Conservation (phyloP, 345 rosid genomes). For the Kernera saxatilis region DNA sequence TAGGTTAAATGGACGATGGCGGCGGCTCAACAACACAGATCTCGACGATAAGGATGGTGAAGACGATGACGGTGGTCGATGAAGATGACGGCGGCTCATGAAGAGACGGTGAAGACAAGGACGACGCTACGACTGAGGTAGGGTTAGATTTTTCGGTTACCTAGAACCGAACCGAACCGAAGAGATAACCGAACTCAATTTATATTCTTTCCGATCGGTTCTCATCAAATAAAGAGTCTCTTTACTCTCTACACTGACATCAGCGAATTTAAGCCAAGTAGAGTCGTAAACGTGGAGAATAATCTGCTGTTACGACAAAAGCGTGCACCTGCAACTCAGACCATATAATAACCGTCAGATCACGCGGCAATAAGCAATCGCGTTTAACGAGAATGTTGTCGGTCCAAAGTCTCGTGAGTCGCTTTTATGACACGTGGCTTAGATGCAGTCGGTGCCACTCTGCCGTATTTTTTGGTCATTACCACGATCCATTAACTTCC, state of each 20-base stretch:
- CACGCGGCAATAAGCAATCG: conserved; percentile 25
- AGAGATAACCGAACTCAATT: no score
- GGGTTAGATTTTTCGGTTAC: no score
- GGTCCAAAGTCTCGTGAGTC: conserved; percentile 21
- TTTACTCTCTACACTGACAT: neutral
- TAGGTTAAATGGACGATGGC: no score
- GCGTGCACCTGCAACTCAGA: conserved; percentile 27
- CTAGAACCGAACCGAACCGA: no score
- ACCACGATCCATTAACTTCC: conserved; percentile 7
- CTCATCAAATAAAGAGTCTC: no score
- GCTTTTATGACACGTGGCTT: conserved; percentile 3
- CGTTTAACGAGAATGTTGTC: conserved; percentile 12
- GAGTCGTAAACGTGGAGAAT: conserved; percentile 6
- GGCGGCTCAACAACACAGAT: no score
- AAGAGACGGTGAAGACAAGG: no score
- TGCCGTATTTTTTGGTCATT: neutral
- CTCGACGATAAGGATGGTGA: no score
- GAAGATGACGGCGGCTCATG: no score
- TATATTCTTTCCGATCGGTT: no score
- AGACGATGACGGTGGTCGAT: no score
- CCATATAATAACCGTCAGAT: conserved; percentile 20
- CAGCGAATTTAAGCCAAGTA: neutral
- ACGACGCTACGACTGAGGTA: no score
- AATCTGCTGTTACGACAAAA: neutral
- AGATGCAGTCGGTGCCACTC: neutral